Percentiles rank a stretch among this genome's conserved stretches.
Evolutionary conservation across 148 eudicot genomes (phyloP).

Genomic region (Chenopodium album): DNA sequence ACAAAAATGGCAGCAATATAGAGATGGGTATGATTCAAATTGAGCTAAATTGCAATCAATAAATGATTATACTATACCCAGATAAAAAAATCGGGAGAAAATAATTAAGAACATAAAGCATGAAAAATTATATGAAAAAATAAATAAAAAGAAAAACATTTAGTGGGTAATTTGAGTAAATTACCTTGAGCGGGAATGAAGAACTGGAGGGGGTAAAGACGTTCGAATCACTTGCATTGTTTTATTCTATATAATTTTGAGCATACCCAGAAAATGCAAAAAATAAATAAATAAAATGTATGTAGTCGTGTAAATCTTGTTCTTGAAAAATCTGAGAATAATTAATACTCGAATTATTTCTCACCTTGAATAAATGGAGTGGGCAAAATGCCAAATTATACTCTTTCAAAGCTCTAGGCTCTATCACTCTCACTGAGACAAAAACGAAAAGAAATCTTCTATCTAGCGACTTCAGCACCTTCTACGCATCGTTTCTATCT

Average conservation of each 20-base stretch:
- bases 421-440: neutral
- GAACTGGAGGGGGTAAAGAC: conserved; percentile 7
- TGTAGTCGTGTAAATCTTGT: neutral
- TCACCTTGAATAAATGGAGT: neutral
- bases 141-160: neutral
- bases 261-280: neutral
- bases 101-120: neutral
- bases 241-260: neutral
- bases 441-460: too few species aligned
- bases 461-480: neutral
- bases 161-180: neutral
- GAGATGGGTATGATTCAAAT: neutral
- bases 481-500: too few species aligned
- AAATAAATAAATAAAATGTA: neutral
- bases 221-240: conserved; percentile 16
- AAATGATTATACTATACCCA: neutral
- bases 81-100: neutral
- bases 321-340: neutral
- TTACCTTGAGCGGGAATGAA: conserved; percentile 21
- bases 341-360: neutral
- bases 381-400: neutral
- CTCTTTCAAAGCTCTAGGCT: neutral
- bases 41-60: neutral
- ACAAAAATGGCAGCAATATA: neutral
- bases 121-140: neutral